phyloP scores from a whole-genome alignment of 179 eudicot species.

The Carnegiea gigantea region DNA sequence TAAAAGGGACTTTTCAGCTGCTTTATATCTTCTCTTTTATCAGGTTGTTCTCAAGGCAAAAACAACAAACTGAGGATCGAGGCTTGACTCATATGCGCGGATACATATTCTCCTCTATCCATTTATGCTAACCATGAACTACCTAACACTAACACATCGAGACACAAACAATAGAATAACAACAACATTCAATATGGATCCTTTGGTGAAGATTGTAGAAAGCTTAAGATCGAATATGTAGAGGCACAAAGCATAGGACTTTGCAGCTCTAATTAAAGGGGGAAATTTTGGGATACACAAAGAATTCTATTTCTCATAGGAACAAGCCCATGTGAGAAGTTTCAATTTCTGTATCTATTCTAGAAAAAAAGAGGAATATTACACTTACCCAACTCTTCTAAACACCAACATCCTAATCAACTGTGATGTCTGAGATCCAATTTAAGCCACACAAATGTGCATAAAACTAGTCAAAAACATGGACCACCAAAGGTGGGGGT shows the following conservation, averaged over 20 bases:
- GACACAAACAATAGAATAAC: not conserved
- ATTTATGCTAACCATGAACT: no score
- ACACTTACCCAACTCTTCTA: constrained; percentile 30
- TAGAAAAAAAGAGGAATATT: constrained; percentile 13
- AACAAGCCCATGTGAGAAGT: constrained; percentile 38
- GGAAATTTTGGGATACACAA: not conserved
- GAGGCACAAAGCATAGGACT: not conserved
- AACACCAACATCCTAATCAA: constrained; percentile 16
- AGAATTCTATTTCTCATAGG: not conserved
- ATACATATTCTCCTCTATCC: no score
- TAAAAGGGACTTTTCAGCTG: constrained; percentile 4
- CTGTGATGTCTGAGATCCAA: constrained; percentile 9
- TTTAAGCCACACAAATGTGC: constrained; percentile 26
- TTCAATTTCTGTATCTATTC: not conserved
- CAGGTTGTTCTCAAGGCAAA: not conserved
- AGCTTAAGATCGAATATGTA: not conserved
- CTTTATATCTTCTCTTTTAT: constrained; percentile 1
- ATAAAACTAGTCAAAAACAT: constrained; percentile 16
- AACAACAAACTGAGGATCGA: not conserved
- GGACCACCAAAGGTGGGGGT: constrained; percentile 33
- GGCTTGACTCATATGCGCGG: no score
- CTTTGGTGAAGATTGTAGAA: not conserved
- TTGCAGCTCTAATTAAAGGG: not conserved
- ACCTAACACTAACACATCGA: not conserved
- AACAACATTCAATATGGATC: not conserved